Evolutionary conservation across 768 basidiomycete species (phyloP), one percentile per base, ranked within the genome.

Genomic region (Dioszegia hungarica): DNA sequence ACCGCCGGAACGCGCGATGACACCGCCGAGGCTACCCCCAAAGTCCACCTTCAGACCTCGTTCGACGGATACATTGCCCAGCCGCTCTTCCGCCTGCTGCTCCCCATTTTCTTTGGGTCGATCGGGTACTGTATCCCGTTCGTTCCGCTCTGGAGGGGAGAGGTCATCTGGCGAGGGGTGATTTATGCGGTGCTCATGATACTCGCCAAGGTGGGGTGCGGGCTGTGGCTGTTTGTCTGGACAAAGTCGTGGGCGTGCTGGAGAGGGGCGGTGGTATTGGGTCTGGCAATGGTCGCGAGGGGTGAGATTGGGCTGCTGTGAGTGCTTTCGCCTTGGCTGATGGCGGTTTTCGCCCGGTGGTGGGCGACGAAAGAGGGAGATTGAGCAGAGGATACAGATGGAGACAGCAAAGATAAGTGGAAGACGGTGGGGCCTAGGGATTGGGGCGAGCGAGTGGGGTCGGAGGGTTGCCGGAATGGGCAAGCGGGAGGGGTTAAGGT

Each of bases 81-180:
- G 15, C 39, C 81, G 17, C 75, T 81, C 47, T 62, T 75, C 40
- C 68, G 70, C 40, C 61, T 86, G 33, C 75, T 86, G 24, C 79
- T 80, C 0, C 86, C 86, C 1, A 68, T 86, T 2, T 87, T 87
- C 78, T 87, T 87, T 59, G 83, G 73, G 5, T 84, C 83, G 34
- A 84, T 87, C 41, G 86, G 85, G 1, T 79, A 67, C 45, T 69
- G 82, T 0, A 80, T 86, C 45, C 84, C 84, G 1, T 80, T 83
- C 36, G 66, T 81, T 9, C 70, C 77, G 28, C 66, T 80, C 34
- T 79, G 76, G 73, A 58, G 72, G 73, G 69, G 77, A 67, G 17
- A 17, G 5, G 64, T 79, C 62, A 62, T 82, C 51, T 85, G 84
- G 84, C 75, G 80, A 43, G 84, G 85, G 1, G 60, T 85, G 31